Evolutionary conservation across 495 filamentous ascomycete species (phyloP), one percentile per base, ranked within the genome.

Genomic region (Neurospora sp.): DNA sequence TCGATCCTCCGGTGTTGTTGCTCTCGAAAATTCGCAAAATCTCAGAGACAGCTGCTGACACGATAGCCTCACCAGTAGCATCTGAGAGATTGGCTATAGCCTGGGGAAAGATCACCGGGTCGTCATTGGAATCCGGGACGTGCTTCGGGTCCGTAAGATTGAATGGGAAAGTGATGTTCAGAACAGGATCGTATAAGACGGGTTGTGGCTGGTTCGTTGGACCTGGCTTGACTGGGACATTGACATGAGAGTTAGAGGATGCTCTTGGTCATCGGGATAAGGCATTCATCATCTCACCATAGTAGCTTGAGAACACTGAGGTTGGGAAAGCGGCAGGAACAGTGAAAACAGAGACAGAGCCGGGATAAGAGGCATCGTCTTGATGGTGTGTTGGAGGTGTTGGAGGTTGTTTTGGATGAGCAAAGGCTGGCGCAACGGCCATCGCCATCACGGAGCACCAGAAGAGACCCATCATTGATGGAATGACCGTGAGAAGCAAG

Each of bases 141-240:
- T 82, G 82, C 53, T 85, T 80, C 0, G 87, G 87, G 73, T 87
- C 82, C 0, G 88, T 90, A 68, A 90, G 77, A 74, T 88, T 86
- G 69, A 83, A 80, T 2, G 88, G 87, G 45, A 84, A 90, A 0
- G 85, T 89, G 74, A 87, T 80, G 71, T 89, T 85, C 68, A 89
- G 76, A 39, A 89, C 81, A 0, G 87, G 85, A 74, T 90, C 87
- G 71, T 85, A 81, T 22, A 90, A 80, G 42, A 83, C 83, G 10
- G 88, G 88, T 75, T 90, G 87, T 41, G 88, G 86, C 78, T 90
- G 84, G 71, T 83, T 79, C 42, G 87, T 89, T 65, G 88, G 84
- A 31, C 81, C 78, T 7, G 87, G 84, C 37, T 84, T 83, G 14
- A 84, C 77, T 78, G 42, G 12, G 39, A 22, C 10, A 39, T 10